A percentile compares a stretch with the other conserved stretches of the same genome.
These are phyloP conservation scores for Chrysanthemum makinoi DNA, from an alignment of 129 eudicot genomes.

Conservation along the genomic window DNA sequence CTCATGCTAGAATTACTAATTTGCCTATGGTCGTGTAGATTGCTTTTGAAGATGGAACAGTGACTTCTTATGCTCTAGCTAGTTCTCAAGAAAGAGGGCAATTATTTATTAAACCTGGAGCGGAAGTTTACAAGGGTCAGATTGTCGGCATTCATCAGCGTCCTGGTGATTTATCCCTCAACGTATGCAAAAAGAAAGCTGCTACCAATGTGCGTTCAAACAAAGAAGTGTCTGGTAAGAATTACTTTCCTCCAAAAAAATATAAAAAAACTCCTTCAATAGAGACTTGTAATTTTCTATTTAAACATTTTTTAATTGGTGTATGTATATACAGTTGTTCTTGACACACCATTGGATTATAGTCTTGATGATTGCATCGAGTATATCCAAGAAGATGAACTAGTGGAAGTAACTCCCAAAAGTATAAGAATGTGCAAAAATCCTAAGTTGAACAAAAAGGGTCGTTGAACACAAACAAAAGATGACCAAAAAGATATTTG, in stretches of 20 bases:
- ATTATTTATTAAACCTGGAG: slow-evolving; percentile 74
- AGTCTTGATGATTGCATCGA: slow-evolving; percentile 97
- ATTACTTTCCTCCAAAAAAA: not conserved
- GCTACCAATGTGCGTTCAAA: slow-evolving; percentile 96
- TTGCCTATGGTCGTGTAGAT: slow-evolving; percentile 38
- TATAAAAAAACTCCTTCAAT: not conserved
- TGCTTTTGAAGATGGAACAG: slow-evolving; percentile 89
- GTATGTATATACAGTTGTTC: slow-evolving; percentile 52
- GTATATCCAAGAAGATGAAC: slow-evolving; percentile 95
- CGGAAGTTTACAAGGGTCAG: slow-evolving; percentile 81
- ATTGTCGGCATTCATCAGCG: slow-evolving; percentile 97
- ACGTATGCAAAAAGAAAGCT: slow-evolving; percentile 96
- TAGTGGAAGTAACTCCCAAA: slow-evolving; percentile 75
- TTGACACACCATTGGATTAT: slow-evolving; percentile 83
- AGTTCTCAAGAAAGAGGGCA: slow-evolving; percentile 97
- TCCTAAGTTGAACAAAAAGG: slow-evolving; percentile 66
- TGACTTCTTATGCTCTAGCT: slow-evolving; percentile 76
- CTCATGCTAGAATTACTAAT: not conserved
- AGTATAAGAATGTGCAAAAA: slow-evolving; percentile 77
- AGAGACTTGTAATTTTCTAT: not conserved
- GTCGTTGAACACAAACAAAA: slow-evolving; percentile 23
- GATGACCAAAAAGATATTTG: not conserved
- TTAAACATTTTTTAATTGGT: not conserved
- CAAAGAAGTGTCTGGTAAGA: slow-evolving; percentile 81
- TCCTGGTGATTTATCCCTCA: slow-evolving; percentile 80